Evolutionary conservation across 805 yeast species (phyloP).

Genomic region (Candida insectorum): DNA sequence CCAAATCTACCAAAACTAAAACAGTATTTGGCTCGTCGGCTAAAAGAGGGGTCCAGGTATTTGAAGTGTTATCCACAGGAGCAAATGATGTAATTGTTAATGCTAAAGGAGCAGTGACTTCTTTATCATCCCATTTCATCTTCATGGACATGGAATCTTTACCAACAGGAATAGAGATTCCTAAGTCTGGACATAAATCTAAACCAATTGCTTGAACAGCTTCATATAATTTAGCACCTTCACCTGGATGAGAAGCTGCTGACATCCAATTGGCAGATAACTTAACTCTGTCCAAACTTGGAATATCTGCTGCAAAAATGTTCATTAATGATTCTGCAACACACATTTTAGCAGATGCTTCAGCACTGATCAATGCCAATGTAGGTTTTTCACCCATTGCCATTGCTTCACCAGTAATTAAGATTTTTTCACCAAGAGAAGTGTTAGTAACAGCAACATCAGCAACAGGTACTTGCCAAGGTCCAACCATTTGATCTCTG

Average conservation of each 20-base stretch:
- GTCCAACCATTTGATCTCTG: constrained; percentile 98
- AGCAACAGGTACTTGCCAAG: constrained; percentile 99
- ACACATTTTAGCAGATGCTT: constrained; percentile 91
- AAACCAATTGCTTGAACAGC: constrained; percentile 96
- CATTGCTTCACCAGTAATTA: constrained; percentile 90
- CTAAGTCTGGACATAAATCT: constrained; percentile 91
- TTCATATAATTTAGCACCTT: constrained; percentile 90
- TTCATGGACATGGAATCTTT: constrained; percentile 99
- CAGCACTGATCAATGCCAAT: constrained; percentile 80
- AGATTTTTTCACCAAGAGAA: constrained; percentile 70
- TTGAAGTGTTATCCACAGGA: constrained; percentile 77
- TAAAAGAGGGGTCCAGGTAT: constrained; percentile 93
- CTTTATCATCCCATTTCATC: constrained; percentile 93
- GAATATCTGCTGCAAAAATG: constrained; percentile 84
- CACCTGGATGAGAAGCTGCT: constrained; percentile 91
- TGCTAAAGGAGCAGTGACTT: constrained; percentile 94
- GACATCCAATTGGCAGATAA: constrained; percentile 99
- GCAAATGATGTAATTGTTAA: constrained; percentile 88
- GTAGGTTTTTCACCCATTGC: constrained; percentile 97
- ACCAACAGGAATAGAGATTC: constrained; percentile 93
- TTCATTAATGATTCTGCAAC: constrained; percentile 94
- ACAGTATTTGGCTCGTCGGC: constrained; percentile 52
- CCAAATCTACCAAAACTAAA: constrained; percentile 78
- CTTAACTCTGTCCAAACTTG: constrained; percentile 69
- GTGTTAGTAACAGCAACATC: constrained; percentile 97